Percentiles rank a stretch among this genome's conserved stretches.
Conservation (phyloP, 495 filamentous ascomycete genomes). For the Lophium mytilinum region DNA sequence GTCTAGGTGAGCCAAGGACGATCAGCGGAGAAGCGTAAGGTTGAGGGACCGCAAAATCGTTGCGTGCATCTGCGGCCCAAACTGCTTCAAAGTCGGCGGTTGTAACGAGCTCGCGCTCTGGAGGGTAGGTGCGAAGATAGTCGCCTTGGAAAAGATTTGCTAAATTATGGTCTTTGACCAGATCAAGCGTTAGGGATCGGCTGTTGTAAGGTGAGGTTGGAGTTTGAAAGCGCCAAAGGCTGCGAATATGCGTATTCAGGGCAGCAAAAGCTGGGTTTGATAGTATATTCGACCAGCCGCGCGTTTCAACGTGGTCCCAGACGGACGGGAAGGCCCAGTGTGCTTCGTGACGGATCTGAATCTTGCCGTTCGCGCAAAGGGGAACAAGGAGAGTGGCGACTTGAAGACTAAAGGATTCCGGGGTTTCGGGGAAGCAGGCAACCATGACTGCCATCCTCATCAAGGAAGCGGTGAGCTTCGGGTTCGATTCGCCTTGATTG, state of each 20-base stretch:
- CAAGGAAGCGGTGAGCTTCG: slow-evolving; percentile 35
- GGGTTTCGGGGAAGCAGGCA: slow-evolving; percentile 24
- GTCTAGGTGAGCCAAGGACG: background rate
- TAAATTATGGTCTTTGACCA: slow-evolving; percentile 25
- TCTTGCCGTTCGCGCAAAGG: slow-evolving; percentile 31
- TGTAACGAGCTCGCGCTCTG: slow-evolving; percentile 20
- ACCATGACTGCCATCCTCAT: slow-evolving; percentile 37
- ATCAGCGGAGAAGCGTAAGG: background rate
- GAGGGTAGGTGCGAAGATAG: slow-evolving; percentile 26
- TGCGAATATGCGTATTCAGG: slow-evolving; percentile 28
- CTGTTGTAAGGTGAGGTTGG: background rate
- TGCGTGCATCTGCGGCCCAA: slow-evolving; percentile 2
- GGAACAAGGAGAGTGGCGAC: slow-evolving; percentile 29
- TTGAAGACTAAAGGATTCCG: slow-evolving; percentile 24
- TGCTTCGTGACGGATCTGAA: slow-evolving; percentile 38
- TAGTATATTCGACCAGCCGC: slow-evolving; percentile 25
- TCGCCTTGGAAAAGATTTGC: slow-evolving; percentile 31
- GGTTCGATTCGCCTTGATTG: slow-evolving; percentile 30
- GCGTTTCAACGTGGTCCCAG: slow-evolving; percentile 23
- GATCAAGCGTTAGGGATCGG: slow-evolving; percentile 28
- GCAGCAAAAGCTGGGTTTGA: slow-evolving; percentile 28
- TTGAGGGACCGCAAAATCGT: background rate
- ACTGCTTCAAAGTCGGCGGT: slow-evolving; percentile 14
- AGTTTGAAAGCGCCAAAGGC: slow-evolving; percentile 25
- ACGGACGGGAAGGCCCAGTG: slow-evolving; percentile 35